Base-by-base conservation (phyloP, 345 rosid genomes). In the Hypericum perforatum region DNA sequence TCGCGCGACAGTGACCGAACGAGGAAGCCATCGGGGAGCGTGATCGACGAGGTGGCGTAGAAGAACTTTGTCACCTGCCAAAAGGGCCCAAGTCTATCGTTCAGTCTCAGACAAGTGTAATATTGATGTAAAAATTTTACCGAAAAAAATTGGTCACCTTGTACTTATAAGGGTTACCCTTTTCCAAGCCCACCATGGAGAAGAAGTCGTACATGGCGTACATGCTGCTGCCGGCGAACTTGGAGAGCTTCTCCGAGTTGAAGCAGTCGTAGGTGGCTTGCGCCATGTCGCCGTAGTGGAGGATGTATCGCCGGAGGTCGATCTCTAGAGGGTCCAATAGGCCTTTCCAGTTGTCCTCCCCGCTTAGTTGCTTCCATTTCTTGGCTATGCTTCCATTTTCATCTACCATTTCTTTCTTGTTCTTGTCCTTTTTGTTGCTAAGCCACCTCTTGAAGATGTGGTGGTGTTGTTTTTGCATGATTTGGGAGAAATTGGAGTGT, bases 221-320 rank as follows among this genome's bases (percentile, higher is more conserved):
- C n/a, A 37, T 44, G 59, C 64, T 54, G 51, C 63, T 70, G 9
- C 80, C 82, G 0, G 76, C 74, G 40, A 41, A 65, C 32, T 54
- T 65, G 7, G 70, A 68, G 2, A 45, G 14, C 10, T 42, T 61
- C 9, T 58, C 62, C 3, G 59, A 39, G 15, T 72, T 75, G 52
- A 71, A 79, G 43, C 72, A 59, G 43, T 67, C 58, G 5, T 65
- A 57, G 7, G 56, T 53, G 4, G 78, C 74, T 49, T 37, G 63
- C 36, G 69, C 73, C 57, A 65, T 66, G 52, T 79, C 78, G 4
- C 77, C 74, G 8, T 79, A 79, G 68, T 76, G 77, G 41, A 76
- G 43, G 22, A 79, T 53, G 43, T 62, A 76, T 10, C 61, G 61
- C 54, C 81, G 79, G 38, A 74, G 72, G 58, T 79, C 79, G 52